Percentiles rank a stretch among this genome's conserved stretches.
Evolutionary conservation across 176 grass and related monocot genomes (phyloP).

Genomic region (Avena insularis): DNA sequence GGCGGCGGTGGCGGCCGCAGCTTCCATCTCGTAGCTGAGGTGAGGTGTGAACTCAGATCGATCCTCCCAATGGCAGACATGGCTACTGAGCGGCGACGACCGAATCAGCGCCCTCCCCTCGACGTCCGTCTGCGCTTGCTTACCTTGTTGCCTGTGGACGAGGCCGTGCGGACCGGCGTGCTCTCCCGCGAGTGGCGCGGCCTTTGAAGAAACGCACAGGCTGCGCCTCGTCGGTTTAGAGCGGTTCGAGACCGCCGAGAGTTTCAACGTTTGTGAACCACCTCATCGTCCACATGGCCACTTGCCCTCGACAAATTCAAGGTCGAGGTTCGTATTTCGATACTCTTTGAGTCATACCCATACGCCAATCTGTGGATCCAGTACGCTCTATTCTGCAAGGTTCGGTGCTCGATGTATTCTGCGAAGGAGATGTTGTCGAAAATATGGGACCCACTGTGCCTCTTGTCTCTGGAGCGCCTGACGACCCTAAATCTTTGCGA

Average conservation of each 20-base stretch:
- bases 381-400: not conserved
- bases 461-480: not conserved
- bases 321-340: too few relatives aligned
- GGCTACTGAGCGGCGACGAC: not conserved
- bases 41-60: too few relatives aligned
- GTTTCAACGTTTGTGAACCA: not conserved
- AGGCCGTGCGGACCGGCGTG: not conserved
- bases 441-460: not conserved
- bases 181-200: conserved; percentile 2
- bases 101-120: not conserved
- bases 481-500: not conserved
- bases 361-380: not conserved
- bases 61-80: not conserved
- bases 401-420: not conserved
- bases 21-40: too few relatives aligned
- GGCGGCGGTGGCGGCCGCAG: too few relatives aligned
- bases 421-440: too few relatives aligned
- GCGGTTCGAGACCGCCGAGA: not conserved
- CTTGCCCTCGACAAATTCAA: conserved; percentile 2
- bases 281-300: not conserved
- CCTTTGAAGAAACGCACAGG: not conserved
- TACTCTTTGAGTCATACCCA: not conserved
- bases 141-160: not conserved
- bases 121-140: not conserved
- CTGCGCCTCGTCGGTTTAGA: not conserved